Base-by-base conservation (phyloP, 1,139 yeast genomes). In the Blastobotrys proliferans region DNA sequence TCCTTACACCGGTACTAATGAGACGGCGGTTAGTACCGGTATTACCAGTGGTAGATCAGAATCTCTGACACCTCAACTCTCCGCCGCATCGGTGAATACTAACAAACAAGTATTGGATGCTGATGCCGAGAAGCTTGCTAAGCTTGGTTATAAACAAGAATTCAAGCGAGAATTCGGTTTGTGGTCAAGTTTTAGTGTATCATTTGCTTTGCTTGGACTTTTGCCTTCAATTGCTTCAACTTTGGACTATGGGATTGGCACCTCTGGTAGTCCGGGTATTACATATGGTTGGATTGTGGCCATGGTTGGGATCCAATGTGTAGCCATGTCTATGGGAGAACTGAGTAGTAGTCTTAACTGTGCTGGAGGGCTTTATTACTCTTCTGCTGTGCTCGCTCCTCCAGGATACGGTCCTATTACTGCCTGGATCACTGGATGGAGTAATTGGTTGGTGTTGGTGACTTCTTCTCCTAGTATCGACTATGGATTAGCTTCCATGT, bases 111-210 rank as follows among this genome's bases (percentile, higher is more conserved):
- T 45, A 26, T 20, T 49, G 36, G 43, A 48, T 14, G 47, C 53
- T 2, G 63, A 58, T 41, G 61, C 57, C 40, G 57, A 52, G 24
- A 57, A 53, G 10, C 49, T 58, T 37, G 59, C 49, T 3, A 81
- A 83, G 14, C 69, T 82, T 54, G 92, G 92, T 34, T 83, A 83
- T 59, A 79, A 79, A 57, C 85, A 78, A 52, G 90, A 83, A 57
- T 78, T 83, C 60, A 77, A 77, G 56, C 76, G 92, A 60, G 62
- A 58, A 42, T 79, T 80, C 50, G 72, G 78, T 4, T 58, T 79
- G 20, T 73, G 78, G 68, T 71, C 84, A 2, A 72, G 81, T 0
- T 81, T 81, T 53, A 74, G 81, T 11, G 85, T 81, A 6, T 78
- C 85, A 3, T 81, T 81, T 61, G 77, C 85, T 4, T 81, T 81